Conservation (phyloP, 2,329 filamentous ascomycete species). For the Plenodomus lindquistii region DNA sequence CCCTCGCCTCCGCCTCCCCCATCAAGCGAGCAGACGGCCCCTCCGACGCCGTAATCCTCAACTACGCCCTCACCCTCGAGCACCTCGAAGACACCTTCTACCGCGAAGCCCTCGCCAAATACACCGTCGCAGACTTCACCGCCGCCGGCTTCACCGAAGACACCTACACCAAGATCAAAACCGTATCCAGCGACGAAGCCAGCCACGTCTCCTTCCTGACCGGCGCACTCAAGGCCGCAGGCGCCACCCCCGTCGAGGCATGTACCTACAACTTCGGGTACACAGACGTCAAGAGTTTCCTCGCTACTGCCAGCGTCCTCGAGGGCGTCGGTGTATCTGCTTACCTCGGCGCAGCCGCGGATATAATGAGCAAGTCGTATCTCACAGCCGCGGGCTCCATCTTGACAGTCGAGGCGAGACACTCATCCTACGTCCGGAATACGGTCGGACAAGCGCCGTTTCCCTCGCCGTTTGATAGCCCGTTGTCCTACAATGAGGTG, state of each 20-base stretch:
- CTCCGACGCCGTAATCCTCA: slow-evolving; percentile 42
- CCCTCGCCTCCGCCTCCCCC: slow-evolving; percentile 21
- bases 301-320: slow-evolving; percentile 57
- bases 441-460: slow-evolving; percentile 57
- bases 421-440: slow-evolving; percentile 64
- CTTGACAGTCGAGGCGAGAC: slow-evolving; percentile 66
- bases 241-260: slow-evolving; percentile 55
- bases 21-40: slow-evolving; percentile 29
- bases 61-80: slow-evolving; percentile 52
- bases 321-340: slow-evolving; percentile 62
- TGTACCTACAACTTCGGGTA: slow-evolving; percentile 62
- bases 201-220: slow-evolving; percentile 62
- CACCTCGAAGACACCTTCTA: slow-evolving; percentile 66
- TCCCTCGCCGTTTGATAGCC: slow-evolving; percentile 63
- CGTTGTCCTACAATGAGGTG: slow-evolving; percentile 62
- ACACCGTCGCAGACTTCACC: slow-evolving; percentile 42
- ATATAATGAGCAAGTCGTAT: slow-evolving; percentile 61
- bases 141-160: slow-evolving; percentile 41
- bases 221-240: slow-evolving; percentile 49
- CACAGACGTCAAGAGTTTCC: slow-evolving; percentile 54
- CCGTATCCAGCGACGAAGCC: slow-evolving; percentile 61
- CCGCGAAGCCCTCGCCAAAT: slow-evolving; percentile 61
- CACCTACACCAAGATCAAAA: slow-evolving; percentile 63
- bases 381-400: slow-evolving; percentile 65
- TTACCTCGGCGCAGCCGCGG: slow-evolving; percentile 65